Conservation (phyloP, 1,284 basidiomycete species). For the Gomphus bonarii region DNA sequence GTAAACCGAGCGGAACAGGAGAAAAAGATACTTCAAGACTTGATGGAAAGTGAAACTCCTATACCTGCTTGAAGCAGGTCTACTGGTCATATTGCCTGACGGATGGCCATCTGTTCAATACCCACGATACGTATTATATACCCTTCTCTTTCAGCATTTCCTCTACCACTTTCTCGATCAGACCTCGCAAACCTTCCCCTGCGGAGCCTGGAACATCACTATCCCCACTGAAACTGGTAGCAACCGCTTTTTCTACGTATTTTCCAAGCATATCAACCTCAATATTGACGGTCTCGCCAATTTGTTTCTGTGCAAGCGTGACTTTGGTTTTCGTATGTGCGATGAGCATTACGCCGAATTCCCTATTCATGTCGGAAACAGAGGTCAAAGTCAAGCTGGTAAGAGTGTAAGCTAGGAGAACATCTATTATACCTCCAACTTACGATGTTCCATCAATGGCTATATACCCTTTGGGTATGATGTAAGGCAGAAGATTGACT, state of each 20-base stretch:
- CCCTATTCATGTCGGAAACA: constrained; percentile 61
- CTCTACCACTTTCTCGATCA: constrained; percentile 69
- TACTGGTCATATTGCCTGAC: background rate
- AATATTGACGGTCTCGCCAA: constrained; percentile 84
- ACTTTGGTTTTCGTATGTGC: constrained; percentile 89
- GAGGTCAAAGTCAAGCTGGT: constrained; percentile 71
- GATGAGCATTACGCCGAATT: constrained; percentile 92
- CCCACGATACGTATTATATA: constrained; percentile 1
- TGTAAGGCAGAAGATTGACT: constrained; percentile 66
- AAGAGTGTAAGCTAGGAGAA: background rate
- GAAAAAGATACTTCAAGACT: background rate
- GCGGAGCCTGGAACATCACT: constrained; percentile 23
- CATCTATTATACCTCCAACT: background rate
- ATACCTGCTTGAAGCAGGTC: background rate
- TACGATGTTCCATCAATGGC: constrained; percentile 87
- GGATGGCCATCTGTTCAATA: background rate
- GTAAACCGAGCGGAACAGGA: constrained; percentile 45
- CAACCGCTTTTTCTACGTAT: constrained; percentile 75
- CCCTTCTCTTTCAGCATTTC: constrained; percentile 49
- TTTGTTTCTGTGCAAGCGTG: constrained; percentile 65
- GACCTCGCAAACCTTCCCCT: constrained; percentile 39
- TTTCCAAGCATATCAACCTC: constrained; percentile 93
- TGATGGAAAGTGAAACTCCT: background rate
- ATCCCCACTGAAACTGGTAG: constrained; percentile 55
- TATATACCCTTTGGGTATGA: constrained; percentile 96